A percentile compares a stretch with the other conserved stretches of the same genome.
phyloP scores from a whole-genome alignment of 306 rosid species.

The Sindora glabra region DNA sequence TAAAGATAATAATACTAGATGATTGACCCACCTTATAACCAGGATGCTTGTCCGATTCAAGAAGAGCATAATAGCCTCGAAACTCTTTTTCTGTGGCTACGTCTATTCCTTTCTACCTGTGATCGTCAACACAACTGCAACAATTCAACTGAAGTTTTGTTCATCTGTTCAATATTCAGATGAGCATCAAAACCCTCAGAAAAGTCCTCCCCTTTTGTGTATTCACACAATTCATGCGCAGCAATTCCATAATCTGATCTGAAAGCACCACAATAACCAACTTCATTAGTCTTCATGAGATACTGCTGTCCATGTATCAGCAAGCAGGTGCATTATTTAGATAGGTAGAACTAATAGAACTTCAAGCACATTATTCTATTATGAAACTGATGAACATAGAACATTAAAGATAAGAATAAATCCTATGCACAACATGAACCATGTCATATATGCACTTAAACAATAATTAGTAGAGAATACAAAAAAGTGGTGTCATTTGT shows the following conservation, averaged over 20 bases:
- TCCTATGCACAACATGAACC: too few species aligned
- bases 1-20: conserved; percentile 17
- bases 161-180: conserved; percentile 99
- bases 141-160: conserved; percentile 93
- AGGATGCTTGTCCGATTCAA: conserved; percentile 98
- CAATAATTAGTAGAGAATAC: too few species aligned
- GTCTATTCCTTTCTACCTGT: conserved; percentile 81
- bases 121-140: conserved; percentile 95
- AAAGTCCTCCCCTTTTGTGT: conserved; percentile 95
- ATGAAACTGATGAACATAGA: not conserved
- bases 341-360: not conserved
- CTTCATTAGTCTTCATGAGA: conserved; percentile 24
- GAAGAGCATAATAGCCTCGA: conserved; percentile 98
- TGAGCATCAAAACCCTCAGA: conserved; percentile 99
- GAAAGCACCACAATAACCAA: conserved; percentile 31
- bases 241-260: conserved; percentile 90
- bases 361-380: not conserved
- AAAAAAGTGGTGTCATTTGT: too few species aligned
- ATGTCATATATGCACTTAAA: too few species aligned
- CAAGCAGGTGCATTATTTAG: conserved; percentile 12
- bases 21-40: conserved; percentile 76
- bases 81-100: conserved; percentile 78
- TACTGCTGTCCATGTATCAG: conserved; percentile 1
- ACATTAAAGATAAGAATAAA: not conserved
- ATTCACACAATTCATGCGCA: conserved; percentile 94